phyloP scores from a whole-genome alignment of 306 rosid species.

The Begonia fuchsioides region DNA sequence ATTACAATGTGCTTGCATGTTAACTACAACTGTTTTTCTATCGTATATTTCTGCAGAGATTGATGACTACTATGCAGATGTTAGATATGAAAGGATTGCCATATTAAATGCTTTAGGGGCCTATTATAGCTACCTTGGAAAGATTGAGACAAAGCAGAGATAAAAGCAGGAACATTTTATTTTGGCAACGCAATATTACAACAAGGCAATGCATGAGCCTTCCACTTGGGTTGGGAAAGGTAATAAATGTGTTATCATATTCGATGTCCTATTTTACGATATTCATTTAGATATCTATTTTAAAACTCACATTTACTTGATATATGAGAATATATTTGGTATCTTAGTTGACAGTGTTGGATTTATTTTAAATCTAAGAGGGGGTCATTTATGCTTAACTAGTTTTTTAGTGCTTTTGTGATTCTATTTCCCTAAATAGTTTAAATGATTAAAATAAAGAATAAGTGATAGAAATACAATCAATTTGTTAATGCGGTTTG shows the following conservation, averaged over 20 bases:
- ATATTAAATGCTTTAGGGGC: constrained; percentile 95
- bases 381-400: too few species aligned
- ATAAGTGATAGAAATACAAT: too few species aligned
- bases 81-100: constrained; percentile 95
- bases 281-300: background rate
- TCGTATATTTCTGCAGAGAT: constrained; percentile 43
- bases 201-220: constrained; percentile 96
- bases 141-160: constrained; percentile 91
- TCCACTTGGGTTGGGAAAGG: constrained; percentile 99
- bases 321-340: too few species aligned
- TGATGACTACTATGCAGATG: constrained; percentile 94
- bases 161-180: constrained; percentile 97
- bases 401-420: too few species aligned
- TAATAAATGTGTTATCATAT: constrained; percentile 4
- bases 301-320: too few species aligned
- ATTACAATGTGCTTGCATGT: background rate
- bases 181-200: constrained; percentile 93
- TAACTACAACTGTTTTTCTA: background rate
- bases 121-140: constrained; percentile 89
- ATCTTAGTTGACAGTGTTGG: background rate
- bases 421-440: too few species aligned
- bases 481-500: too few species aligned
- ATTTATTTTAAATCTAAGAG: too few species aligned
- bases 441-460: too few species aligned
- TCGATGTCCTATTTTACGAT: too few species aligned